Evolutionary conservation across 495 filamentous ascomycete species (phyloP), one percentile per base, ranked within the genome.

Genomic region (Aspergillus incahuasiensis): DNA sequence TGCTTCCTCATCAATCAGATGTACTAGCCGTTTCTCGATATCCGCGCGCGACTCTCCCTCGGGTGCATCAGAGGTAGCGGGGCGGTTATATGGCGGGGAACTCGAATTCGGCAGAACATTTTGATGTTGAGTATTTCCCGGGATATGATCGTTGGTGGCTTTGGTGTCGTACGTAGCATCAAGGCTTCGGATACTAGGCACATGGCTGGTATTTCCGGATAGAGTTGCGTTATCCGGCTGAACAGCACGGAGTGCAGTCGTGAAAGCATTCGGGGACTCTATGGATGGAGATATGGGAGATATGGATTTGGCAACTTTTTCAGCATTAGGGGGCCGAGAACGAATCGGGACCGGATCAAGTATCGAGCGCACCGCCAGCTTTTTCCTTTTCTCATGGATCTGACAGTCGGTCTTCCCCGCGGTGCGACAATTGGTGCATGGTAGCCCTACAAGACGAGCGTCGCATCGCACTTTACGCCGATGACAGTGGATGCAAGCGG

Each of bases 391-490:
- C 55, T 78, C 75, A 52, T 78, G 75, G 40, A 78, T 75, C 39
- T 69, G 73, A 43, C 75, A 78, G 56, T 78, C 75, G n/a, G 59
- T 34, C 55, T 74, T 78, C 41, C 73, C 73, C 38, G 72, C 72
- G 32, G 71, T 65, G 47, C 72, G 73, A 58, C 75, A 78, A 55
- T 78, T 76, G 34, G 73, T 72, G 55, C 75, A 78, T 5, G 75
- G 75, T 3, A 72, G 56, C 39, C 75, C 75, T 45, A 78, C 74
- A 13, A 68, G 28, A 47, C 74, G 73, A 40, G 75, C 73, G 64
- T 78, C 75, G 49, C 75, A 78, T 60, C 73, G 74, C 48, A 78
- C 74, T 62, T 78, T 78, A 55, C 75, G 74, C 50, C 75, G 72
- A 63, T 78, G 75, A 45, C 75, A 78, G 56, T 78, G 75, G 30